Evolutionary conservation across 164 flowering plant species (phyloP), one percentile per base, ranked within the genome.

Genomic region (Piper betle): DNA sequence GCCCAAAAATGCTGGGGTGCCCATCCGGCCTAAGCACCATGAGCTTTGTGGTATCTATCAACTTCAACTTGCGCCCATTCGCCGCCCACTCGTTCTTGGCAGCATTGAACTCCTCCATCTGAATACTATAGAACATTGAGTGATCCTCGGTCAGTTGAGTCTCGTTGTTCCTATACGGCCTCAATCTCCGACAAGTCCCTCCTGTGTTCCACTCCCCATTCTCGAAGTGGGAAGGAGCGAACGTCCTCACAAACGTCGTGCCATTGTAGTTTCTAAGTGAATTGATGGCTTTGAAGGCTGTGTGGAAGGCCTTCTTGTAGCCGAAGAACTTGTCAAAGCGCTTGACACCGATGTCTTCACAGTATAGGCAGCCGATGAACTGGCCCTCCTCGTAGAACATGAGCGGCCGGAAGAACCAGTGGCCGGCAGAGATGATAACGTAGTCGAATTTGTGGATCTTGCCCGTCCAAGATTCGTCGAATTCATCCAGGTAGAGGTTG

Each of bases 161-260:
- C 39, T 79, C 77, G 39, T 67, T 61, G 53, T 72, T 71, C 67
- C 9, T 38, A 41, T 72, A 80, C 0, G 91, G 97, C 17, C 58
- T 69, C 2, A 62, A 79, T 57, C 88, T 74, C 39, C 73, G 66
- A 54, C 95, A 90, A 39, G 78, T 67, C 55, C 93, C 95, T 57
- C 93, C 91, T 6, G 78, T 71, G 62, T 80, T 76, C 95, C 95
- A 87, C 33, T 52, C 3, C 17, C 90, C 94, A 61, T 62, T 60
- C 55, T 87, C 88, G 48, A 81, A 87, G 53, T 85, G 91, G 0
- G 82, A 61, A 0, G 95, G 87, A 3, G 92, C 66, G 57, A 74
- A 84, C 2, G 87, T 87, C 69, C 91, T 73, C 0, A 87, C 67
- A 67, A 74, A 63, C 4, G 76, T 68, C 0, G 69, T 56, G 5